phyloP scores from a whole-genome alignment of 208 protist species.

The Lotmaria passim region DNA sequence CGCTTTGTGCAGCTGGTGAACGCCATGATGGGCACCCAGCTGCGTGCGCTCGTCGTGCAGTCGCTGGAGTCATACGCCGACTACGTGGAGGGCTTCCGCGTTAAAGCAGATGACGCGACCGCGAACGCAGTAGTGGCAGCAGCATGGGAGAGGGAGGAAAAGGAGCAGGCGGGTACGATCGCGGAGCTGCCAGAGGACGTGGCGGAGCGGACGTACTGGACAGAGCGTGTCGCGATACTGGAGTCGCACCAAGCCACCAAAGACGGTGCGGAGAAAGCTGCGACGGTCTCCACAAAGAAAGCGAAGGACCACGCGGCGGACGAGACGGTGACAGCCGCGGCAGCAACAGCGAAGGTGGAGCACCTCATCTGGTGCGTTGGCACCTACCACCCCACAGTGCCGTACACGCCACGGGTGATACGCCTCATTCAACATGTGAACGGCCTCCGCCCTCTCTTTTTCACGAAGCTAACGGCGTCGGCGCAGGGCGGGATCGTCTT shows the following conservation, averaged over 20 bases:
- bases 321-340: conserved; percentile 10
- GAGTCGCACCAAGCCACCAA: conserved; percentile 22
- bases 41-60: conserved; percentile 75
- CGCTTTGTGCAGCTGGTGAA: conserved; percentile 93
- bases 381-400: conserved; percentile 43
- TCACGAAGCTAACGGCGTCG: conserved; percentile 66
- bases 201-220: conserved; percentile 74
- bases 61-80: conserved; percentile 81
- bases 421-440: conserved; percentile 71
- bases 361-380: conserved; percentile 74
- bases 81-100: conserved; percentile 75
- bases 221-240: conserved; percentile 37
- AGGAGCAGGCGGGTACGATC: conserved; percentile 41
- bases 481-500: conserved; percentile 57
- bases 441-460: conserved; percentile 85
- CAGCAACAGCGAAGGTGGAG: too few species aligned
- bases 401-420: conserved; percentile 77
- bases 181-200: conserved; percentile 72
- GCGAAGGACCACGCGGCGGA: conserved; percentile 3
- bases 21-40: conserved; percentile 89
- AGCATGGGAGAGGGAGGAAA: too few species aligned
- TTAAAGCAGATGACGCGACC: conserved; percentile 18
- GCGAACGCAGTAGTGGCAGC: neutral
- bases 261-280: conserved; percentile 1
- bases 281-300: conserved; percentile 9